These are phyloP conservation scores for Tricholoma furcatifolium DNA, from an alignment of 768 basidiomycete species.

Conservation along the genomic window DNA sequence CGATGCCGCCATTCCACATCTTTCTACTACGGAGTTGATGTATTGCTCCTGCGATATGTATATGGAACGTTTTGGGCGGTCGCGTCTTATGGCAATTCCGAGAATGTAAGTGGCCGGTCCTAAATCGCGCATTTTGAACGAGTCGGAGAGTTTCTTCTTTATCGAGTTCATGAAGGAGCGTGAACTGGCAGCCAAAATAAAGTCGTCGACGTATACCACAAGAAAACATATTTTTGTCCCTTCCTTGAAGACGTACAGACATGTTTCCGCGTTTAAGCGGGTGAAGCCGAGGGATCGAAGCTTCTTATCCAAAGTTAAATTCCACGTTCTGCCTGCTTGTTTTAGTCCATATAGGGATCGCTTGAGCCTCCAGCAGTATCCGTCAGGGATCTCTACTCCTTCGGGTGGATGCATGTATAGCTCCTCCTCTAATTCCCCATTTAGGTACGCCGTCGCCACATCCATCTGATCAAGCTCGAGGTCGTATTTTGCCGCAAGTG, in stretches of 20 bases:
- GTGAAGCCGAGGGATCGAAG: neutral
- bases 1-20: neutral
- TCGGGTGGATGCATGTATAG: slow-evolving; percentile 5
- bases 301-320: neutral
- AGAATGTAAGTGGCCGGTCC: too few species aligned
- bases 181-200: neutral
- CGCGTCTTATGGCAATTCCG: too few species aligned
- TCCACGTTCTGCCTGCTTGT: neutral
- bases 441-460: too few species aligned
- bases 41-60: neutral
- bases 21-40: neutral
- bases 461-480: neutral
- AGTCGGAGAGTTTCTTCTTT: neutral
- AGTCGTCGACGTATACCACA: too few species aligned
- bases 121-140: neutral
- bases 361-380: too few species aligned
- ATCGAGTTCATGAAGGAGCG: neutral
- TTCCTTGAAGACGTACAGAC: neutral
- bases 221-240: neutral
- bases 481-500: neutral
- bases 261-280: neutral
- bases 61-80: neutral
- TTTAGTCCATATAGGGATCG: neutral
- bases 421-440: too few species aligned
- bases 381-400: neutral